Conservation (phyloP, 106 monocot genomes). For the Dendrobium officinale region DNA sequence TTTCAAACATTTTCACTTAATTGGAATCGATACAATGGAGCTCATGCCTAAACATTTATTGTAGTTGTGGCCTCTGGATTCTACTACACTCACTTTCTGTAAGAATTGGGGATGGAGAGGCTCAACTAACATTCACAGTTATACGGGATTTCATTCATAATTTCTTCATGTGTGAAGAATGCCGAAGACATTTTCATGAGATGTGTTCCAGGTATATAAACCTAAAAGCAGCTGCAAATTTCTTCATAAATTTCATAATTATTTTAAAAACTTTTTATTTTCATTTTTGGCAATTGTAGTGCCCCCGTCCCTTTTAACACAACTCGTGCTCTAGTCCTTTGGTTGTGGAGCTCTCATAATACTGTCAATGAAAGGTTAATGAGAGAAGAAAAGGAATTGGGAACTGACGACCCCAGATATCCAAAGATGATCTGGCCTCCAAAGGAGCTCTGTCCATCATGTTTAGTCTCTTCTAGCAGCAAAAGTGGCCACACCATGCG, state of each 20-base stretch:
- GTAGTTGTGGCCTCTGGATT: conserved; percentile 97
- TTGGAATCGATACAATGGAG: neutral
- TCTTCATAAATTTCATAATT: neutral
- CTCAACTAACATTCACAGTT: conserved; percentile 58
- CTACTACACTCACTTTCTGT: conserved; percentile 82
- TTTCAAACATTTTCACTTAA: neutral
- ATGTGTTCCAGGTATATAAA: conserved; percentile 78
- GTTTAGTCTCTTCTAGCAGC: conserved; percentile 33
- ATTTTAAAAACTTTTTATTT: neutral
- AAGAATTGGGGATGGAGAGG: conserved; percentile 87
- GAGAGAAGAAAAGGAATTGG: conserved; percentile 57
- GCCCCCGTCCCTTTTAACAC: conserved; percentile 56
- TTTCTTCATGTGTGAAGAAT: conserved; percentile 93
- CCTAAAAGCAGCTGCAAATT: neutral
- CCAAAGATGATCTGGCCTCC: conserved; percentile 85
- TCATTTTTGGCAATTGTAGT: conserved; percentile 22
- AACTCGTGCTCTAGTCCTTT: conserved; percentile 58
- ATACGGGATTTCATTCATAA: conserved; percentile 92
- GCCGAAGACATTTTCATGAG: conserved; percentile 72
- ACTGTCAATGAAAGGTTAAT: conserved; percentile 81
- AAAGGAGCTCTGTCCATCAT: conserved; percentile 65
- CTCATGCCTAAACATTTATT: conserved; percentile 1
- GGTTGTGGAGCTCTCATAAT: conserved; percentile 92
- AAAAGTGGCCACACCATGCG: conserved; percentile 13
- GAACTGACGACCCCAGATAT: conserved; percentile 65